phyloP scores from a whole-genome alignment of 495 filamentous ascomycete species.

The Penicillium pancosmium region DNA sequence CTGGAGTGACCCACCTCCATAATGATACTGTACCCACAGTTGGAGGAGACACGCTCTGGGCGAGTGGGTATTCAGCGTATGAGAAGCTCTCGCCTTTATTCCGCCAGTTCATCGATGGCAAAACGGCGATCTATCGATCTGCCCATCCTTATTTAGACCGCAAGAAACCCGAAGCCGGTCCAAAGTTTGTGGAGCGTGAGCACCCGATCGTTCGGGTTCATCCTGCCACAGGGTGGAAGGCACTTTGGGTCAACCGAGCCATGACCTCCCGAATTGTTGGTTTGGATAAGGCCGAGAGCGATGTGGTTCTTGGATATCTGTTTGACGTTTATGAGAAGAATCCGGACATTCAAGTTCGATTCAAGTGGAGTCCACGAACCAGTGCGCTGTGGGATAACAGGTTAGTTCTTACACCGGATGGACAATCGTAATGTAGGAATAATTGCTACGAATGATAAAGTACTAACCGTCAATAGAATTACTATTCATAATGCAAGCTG shows the following conservation, averaged over 20 bases:
- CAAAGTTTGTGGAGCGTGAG: constrained; percentile 63
- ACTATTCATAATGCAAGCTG: constrained; percentile 70
- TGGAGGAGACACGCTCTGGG: constrained; percentile 75
- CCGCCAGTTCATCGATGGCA: constrained; percentile 71
- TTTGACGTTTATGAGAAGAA: constrained; percentile 67
- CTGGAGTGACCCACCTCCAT: constrained; percentile 70
- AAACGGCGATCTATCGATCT: constrained; percentile 65
- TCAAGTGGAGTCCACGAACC: constrained; percentile 63
- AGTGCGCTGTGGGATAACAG: constrained; percentile 68
- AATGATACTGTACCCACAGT: constrained; percentile 65
- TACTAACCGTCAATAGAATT: constrained; percentile 44
- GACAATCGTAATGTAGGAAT: no score
- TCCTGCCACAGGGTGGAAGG: constrained; percentile 71
- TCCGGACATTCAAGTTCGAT: constrained; percentile 68
- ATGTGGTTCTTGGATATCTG: constrained; percentile 67
- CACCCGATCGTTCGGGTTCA: constrained; percentile 73
- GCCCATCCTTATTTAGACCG: constrained; percentile 70
- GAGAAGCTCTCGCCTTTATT: constrained; percentile 71
- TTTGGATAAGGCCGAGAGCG: constrained; percentile 65
- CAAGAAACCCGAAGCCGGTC: constrained; percentile 60
- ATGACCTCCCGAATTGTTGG: constrained; percentile 69
- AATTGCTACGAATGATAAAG: background rate
- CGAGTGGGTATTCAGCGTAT: constrained; percentile 69
- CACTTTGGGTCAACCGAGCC: constrained; percentile 68
- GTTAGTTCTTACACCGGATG: constrained; percentile 32